Evolutionary conservation across 768 basidiomycete species (phyloP), one percentile per base, ranked within the genome.

Genomic region (Rhizopogon sp.): DNA sequence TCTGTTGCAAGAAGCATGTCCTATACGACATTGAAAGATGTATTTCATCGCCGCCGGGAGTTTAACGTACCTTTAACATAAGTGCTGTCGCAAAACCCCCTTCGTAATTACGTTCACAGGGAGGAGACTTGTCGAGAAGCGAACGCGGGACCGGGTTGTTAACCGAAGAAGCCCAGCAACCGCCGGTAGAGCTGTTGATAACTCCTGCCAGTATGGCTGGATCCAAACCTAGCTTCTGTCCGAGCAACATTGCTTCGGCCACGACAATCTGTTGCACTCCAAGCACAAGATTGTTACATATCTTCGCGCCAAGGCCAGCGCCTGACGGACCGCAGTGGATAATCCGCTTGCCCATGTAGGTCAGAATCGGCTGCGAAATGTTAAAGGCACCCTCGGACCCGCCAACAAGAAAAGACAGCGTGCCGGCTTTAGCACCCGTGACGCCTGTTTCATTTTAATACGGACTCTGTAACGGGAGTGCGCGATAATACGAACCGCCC

Each of bases 401-500:
- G 13, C 95, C 95, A 17, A 95, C 90, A 47, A 98, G 87, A 76
- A 98, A 97, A 4, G 93, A 87, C 20, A 98, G 76, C 2, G 90
- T 90, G 25, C 84, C 94, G 14, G 89, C 90, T 66, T 85, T 85
- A 9, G 95, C 95, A 31, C 93, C 95, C 13, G 87, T 75, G 9
- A 93, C 90, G 35, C 93, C 88, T 91, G 58, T 39, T 29, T 33
- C 35, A 41, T 28, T 45, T 29, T 51, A 39, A 58, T 49, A 6
- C 39, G 14, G 49, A 52, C 4, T 25, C 25, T 25, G 25, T 25
- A 25, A 4, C 25, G 25, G 25, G 8, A n/a, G 43, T 44, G 28
- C 29, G 53, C n/a, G 54, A 40, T 20, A 53, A 47, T 40, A 70
- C 82, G 53, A 66, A 88, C 92, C 94, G 54, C 95, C 95, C 46